Conservation (phyloP, 768 basidiomycete genomes). For the Termitomyces sp. region DNA sequence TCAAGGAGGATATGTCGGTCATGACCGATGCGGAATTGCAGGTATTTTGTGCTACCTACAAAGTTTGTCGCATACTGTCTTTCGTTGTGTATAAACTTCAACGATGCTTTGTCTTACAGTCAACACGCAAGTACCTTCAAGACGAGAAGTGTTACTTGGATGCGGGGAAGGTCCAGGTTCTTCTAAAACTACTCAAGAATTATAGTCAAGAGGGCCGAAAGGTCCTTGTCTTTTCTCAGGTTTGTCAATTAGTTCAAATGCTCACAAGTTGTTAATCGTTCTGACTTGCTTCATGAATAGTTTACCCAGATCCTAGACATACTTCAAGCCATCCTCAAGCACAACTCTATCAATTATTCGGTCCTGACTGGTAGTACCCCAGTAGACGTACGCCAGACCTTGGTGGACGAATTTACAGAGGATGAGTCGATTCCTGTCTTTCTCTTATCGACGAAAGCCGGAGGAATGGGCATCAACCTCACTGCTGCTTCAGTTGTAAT, state of each 20-base stretch:
- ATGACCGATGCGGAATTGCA: slow-evolving; percentile 99
- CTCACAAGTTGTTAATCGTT: neutral
- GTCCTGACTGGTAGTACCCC: slow-evolving; percentile 90
- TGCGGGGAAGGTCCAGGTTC: slow-evolving; percentile 79
- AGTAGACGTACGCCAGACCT: slow-evolving; percentile 86
- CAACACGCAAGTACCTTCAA: slow-evolving; percentile 69
- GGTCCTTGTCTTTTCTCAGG: slow-evolving; percentile 93
- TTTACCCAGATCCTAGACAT: slow-evolving; percentile 97
- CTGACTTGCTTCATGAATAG: slow-evolving; percentile 29
- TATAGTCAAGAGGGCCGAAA: slow-evolving; percentile 71
- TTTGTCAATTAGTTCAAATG: slow-evolving; percentile 22
- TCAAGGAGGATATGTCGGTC: slow-evolving; percentile 96
- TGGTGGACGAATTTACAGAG: slow-evolving; percentile 95
- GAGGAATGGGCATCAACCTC: slow-evolving; percentile 95
- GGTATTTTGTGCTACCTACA: slow-evolving; percentile 78
- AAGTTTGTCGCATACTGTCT: slow-evolving; percentile 42
- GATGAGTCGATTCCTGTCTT: slow-evolving; percentile 86
- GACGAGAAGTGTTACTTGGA: slow-evolving; percentile 73
- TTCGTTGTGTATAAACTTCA: neutral
- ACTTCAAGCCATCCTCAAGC: slow-evolving; percentile 74
- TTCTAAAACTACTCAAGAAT: slow-evolving; percentile 64
- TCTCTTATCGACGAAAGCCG: slow-evolving; percentile 88
- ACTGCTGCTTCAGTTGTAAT: slow-evolving; percentile 95
- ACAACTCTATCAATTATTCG: slow-evolving; percentile 68
- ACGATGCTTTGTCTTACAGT: slow-evolving; percentile 31